Percentiles rank a stretch among this genome's conserved stretches.
These are phyloP conservation scores for Aaosphaeria pasadenensis DNA, from an alignment of 2,329 filamentous ascomycete species.

Conservation along the genomic window DNA sequence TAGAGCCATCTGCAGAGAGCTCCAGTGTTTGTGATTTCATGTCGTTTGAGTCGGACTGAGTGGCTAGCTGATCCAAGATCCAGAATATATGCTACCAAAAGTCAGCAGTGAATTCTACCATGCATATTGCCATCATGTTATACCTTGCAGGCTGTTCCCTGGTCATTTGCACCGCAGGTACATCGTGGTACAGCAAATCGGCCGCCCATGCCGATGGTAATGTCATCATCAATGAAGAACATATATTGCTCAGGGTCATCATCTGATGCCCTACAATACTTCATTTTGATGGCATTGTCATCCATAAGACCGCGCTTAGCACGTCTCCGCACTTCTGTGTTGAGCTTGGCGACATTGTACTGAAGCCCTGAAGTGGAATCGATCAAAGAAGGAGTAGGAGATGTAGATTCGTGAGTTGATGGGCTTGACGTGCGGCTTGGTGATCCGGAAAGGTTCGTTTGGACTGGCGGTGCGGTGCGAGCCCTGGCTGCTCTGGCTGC, in stretches of 20 bases:
- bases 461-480: constrained; percentile 3
- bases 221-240: constrained; percentile 36
- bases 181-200: constrained; percentile 24
- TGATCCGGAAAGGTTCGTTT: constrained; percentile 3
- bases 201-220: constrained; percentile 31
- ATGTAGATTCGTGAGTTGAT: constrained; percentile 6
- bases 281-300: constrained; percentile 33
- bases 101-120: too few relatives aligned
- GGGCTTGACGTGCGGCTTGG: not conserved
- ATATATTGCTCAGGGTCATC: constrained; percentile 22
- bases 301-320: constrained; percentile 28
- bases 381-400: constrained; percentile 29
- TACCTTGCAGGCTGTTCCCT: constrained; percentile 31
- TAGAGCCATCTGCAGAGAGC: constrained; percentile 30
- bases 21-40: constrained; percentile 24
- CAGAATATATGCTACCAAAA: constrained; percentile 35
- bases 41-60: constrained; percentile 13
- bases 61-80: constrained; percentile 33
- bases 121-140: too few relatives aligned
- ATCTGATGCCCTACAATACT: constrained; percentile 31
- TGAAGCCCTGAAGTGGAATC: constrained; percentile 31
- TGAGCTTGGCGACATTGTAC: constrained; percentile 32
- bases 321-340: constrained; percentile 26
- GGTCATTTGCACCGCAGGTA: constrained; percentile 33
- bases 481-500: constrained; percentile 26